Percentiles rank a stretch among this genome's conserved stretches.
Evolutionary conservation across 768 basidiomycete genomes (phyloP).

Genomic region (Leccinum ochraceum): DNA sequence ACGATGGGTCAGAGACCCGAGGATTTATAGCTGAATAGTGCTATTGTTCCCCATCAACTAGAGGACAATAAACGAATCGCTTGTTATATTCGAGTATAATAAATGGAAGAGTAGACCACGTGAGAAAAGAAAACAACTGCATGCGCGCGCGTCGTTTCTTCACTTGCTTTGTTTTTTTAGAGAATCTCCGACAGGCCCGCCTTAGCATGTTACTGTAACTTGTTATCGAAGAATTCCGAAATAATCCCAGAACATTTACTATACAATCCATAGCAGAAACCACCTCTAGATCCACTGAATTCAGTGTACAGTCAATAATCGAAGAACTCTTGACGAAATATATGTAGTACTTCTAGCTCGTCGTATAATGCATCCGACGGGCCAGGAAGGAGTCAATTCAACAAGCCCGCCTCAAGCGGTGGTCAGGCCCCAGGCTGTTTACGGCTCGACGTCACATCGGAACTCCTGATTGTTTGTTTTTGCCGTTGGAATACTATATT

Average conservation of each 20-base stretch:
- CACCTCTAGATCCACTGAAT: no score
- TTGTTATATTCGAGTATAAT: not conserved
- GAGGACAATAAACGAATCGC: slow-evolving; percentile 17
- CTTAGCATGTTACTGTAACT: not conserved
- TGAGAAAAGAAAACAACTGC: not conserved
- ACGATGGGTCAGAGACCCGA: not conserved
- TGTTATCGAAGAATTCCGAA: not conserved
- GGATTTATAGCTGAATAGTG: slow-evolving; percentile 24
- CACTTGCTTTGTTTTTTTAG: not conserved
- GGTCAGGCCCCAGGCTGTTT: not conserved
- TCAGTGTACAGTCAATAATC: not conserved
- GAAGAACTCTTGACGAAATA: not conserved
- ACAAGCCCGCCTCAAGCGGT: not conserved
- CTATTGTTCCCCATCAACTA: slow-evolving; percentile 19
- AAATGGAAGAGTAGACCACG: not conserved
- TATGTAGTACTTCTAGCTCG: no score
- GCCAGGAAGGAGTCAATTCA: not conserved
- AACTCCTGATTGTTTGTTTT: not conserved
- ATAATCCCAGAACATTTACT: no score
- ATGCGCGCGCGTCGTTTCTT: not conserved
- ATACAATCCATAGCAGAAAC: not conserved
- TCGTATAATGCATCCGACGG: not conserved
- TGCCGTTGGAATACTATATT: no score
- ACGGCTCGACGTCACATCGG: no score
- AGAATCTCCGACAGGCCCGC: not conserved